Evolutionary conservation across 75 land plant genomes (phyloP).

Genomic region (Pinus taeda): DNA sequence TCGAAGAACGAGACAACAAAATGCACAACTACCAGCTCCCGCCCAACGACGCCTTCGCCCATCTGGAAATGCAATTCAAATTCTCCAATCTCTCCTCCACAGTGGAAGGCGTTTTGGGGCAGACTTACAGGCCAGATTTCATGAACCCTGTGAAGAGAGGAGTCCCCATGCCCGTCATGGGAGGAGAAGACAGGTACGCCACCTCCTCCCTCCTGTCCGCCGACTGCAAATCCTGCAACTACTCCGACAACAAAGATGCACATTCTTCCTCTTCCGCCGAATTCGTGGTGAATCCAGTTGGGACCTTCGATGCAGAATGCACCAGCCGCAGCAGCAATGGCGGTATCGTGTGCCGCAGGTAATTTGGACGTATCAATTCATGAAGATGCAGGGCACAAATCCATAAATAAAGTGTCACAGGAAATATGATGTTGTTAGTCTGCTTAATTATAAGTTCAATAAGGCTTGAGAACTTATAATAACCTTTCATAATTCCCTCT

Average conservation of each 20-base stretch:
- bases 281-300: neutral
- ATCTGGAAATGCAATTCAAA: constrained; percentile 65
- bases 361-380: neutral
- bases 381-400: too few relatives aligned
- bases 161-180: constrained; percentile 49
- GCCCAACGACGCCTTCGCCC: constrained; percentile 56
- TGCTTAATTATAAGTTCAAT: too few relatives aligned
- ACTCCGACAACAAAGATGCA: too few relatives aligned
- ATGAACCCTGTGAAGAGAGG: constrained; percentile 44
- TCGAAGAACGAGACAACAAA: constrained; percentile 40
- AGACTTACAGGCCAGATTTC: constrained; percentile 44
- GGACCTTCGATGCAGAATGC: neutral
- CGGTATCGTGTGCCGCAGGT: neutral
- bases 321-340: neutral
- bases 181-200: constrained; percentile 45
- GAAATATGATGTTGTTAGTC: too few relatives aligned
- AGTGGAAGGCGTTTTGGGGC: constrained; percentile 57
- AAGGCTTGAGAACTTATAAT: too few relatives aligned
- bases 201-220: constrained; percentile 25
- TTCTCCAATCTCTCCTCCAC: constrained; percentile 29
- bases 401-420: too few relatives aligned
- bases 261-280: neutral
- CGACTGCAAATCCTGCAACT: constrained; percentile 14
- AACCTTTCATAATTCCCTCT: too few relatives aligned
- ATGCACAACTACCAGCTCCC: constrained; percentile 62